phyloP scores from a whole-genome alignment of 768 basidiomycete genomes.

The Roridomyces roridus region DNA sequence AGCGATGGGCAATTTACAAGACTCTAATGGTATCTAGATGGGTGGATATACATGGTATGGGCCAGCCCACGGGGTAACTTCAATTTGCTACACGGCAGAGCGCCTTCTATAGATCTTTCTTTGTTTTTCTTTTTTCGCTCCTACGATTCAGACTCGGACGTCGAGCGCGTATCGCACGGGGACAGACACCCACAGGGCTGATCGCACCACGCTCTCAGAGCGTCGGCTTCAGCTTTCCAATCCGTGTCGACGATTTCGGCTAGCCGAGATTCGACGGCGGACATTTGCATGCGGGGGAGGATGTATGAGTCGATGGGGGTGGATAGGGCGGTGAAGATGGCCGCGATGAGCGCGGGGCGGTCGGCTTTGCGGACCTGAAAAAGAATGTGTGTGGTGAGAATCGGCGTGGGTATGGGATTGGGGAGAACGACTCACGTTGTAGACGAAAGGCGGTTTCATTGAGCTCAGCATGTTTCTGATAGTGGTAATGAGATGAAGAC shows the following conservation, averaged over 20 bases:
- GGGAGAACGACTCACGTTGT: slow-evolving; percentile 8
- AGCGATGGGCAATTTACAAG: too few relatives aligned
- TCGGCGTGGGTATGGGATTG: background rate
- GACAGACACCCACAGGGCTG: slow-evolving; percentile 12
- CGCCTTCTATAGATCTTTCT: too few relatives aligned
- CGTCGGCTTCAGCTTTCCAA: slow-evolving; percentile 8
- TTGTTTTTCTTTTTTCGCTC: too few relatives aligned
- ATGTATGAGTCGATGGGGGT: slow-evolving; percentile 14
- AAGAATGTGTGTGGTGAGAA: background rate
- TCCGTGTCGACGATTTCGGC: slow-evolving; percentile 17
- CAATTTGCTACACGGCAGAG: too few relatives aligned
- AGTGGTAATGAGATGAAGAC: too few relatives aligned
- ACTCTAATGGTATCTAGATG: too few relatives aligned
- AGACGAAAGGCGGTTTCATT: slow-evolving; percentile 11
- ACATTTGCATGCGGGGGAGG: slow-evolving; percentile 14
- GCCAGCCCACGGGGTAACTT: too few relatives aligned
- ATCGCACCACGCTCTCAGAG: background rate
- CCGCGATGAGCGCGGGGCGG: slow-evolving; percentile 7
- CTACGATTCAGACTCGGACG: too few relatives aligned
- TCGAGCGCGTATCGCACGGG: slow-evolving; percentile 1
- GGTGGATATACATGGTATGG: too few relatives aligned
- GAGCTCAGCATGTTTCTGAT: background rate
- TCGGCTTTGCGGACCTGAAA: slow-evolving; percentile 14
- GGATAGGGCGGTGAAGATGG: slow-evolving; percentile 7
- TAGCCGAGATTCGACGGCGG: slow-evolving; percentile 9